Percentiles rank a stretch among this genome's conserved stretches.
Evolutionary conservation across 2,329 filamentous ascomycete species (phyloP).

Genomic region (Ophiostoma angusticollis): DNA sequence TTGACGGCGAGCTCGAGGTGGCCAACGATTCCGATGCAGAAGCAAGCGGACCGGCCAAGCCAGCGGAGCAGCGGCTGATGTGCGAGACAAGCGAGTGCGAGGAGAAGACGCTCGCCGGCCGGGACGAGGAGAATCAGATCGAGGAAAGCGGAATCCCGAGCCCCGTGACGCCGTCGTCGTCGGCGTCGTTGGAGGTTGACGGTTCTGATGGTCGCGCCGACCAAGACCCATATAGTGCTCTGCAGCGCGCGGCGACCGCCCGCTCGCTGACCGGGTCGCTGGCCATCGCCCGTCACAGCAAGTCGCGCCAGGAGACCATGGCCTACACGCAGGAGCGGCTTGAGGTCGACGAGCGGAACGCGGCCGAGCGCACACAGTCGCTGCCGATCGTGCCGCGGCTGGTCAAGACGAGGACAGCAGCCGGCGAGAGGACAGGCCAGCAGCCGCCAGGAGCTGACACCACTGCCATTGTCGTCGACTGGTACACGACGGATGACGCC

Average conservation of each 20-base stretch:
- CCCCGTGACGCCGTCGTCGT: background rate
- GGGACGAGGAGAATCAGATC: background rate
- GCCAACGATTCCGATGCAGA: constrained; percentile 51
- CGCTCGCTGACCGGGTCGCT: background rate
- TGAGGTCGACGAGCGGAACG: constrained; percentile 16
- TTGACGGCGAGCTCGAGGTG: constrained; percentile 57
- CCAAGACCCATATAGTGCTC: constrained; percentile 11
- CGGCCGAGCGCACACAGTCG: constrained; percentile 18
- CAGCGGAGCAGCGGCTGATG: constrained; percentile 6
- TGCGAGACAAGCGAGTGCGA: background rate
- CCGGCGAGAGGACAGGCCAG: background rate
- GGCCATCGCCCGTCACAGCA: constrained; percentile 9
- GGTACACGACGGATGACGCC: constrained; percentile 35
- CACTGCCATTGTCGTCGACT: constrained; percentile 21
- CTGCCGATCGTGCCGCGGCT: constrained; percentile 18
- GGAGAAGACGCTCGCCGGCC: background rate
- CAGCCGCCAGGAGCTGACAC: background rate
- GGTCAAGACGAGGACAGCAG: constrained; percentile 1
- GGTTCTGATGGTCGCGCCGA: constrained; percentile 8
- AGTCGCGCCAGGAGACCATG: constrained; percentile 17
- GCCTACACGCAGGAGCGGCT: constrained; percentile 16
- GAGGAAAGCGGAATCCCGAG: too few species aligned
- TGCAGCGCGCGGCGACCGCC: constrained; percentile 4
- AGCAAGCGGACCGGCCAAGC: constrained; percentile 24
- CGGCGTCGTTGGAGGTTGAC: constrained; percentile 14